These are phyloP conservation scores for Dorcoceras hygrometricum DNA, from an alignment of 257 asterid genomes.

Conservation along the genomic window DNA sequence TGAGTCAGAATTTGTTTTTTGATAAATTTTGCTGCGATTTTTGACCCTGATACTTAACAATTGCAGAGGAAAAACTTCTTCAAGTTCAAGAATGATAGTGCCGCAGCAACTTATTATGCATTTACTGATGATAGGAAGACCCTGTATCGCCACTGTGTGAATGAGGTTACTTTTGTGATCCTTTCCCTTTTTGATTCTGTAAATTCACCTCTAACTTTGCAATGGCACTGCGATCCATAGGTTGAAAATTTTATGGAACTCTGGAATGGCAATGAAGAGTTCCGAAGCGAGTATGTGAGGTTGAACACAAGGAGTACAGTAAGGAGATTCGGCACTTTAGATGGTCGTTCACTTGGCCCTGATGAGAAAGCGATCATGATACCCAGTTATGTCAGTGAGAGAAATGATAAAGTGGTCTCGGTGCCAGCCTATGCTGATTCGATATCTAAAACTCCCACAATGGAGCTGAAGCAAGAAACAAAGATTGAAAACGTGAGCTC, in stretches of 20 bases:
- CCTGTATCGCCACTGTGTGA: conserved; percentile 50
- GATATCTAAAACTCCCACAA: conserved; percentile 30
- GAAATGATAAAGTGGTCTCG: conserved; percentile 36
- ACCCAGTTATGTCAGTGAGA: conserved; percentile 45
- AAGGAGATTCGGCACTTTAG: conserved; percentile 83
- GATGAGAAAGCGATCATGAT: conserved; percentile 62
- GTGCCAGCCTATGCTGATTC: conserved; percentile 28
- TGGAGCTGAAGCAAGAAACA: conserved; percentile 37
- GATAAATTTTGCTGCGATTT: background rate
- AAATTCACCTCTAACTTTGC: conserved; percentile 6
- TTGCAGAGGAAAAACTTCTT: conserved; percentile 69
- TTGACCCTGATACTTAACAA: conserved; percentile 26
- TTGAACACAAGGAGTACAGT: conserved; percentile 64
- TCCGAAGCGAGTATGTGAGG: conserved; percentile 62
- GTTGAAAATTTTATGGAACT: conserved; percentile 67
- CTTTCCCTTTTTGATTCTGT: conserved; percentile 7
- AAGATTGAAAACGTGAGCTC: conserved; percentile 21
- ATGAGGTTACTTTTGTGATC: conserved; percentile 45
- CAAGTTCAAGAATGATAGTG: conserved; percentile 57
- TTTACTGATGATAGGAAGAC: conserved; percentile 48
- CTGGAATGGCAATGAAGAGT: conserved; percentile 65
- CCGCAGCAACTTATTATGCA: conserved; percentile 55
- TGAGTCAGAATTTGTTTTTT: too few relatives aligned
- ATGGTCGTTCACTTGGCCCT: conserved; percentile 86
- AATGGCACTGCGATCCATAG: conserved; percentile 32